Conservation (phyloP, 345 rosid genomes). For the Populus pruinosa region DNA sequence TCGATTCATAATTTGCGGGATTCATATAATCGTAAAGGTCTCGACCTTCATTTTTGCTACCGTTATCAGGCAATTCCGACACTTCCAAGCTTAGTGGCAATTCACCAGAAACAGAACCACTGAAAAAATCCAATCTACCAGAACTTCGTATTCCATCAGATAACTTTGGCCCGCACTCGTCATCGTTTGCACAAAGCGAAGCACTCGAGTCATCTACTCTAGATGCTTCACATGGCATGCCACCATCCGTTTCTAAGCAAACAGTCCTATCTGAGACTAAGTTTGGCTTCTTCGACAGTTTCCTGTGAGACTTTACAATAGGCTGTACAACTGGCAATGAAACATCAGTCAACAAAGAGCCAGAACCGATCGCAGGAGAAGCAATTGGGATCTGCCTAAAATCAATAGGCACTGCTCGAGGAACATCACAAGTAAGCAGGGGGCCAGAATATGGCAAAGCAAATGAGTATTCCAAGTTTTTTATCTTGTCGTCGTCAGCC, state of each 20-base stretch:
- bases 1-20: slow-evolving; percentile 19
- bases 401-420: slow-evolving; percentile 57
- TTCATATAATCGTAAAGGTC: slow-evolving; percentile 30
- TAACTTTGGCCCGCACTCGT: neutral
- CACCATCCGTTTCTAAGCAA: slow-evolving; percentile 5
- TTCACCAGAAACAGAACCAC: slow-evolving; percentile 17
- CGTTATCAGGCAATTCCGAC: slow-evolving; percentile 9
- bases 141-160: slow-evolving; percentile 11
- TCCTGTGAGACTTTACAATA: slow-evolving; percentile 32
- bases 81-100: slow-evolving; percentile 17
- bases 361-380: slow-evolving; percentile 30
- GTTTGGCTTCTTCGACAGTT: slow-evolving; percentile 15
- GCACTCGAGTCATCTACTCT: slow-evolving; percentile 22
- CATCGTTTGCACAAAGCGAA: neutral
- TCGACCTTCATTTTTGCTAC: slow-evolving; percentile 10
- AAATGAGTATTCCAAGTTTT: slow-evolving; percentile 57
- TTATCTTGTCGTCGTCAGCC: slow-evolving; percentile 25
- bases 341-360: slow-evolving; percentile 20
- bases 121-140: slow-evolving; percentile 15
- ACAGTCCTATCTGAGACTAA: slow-evolving; percentile 9
- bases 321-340: slow-evolving; percentile 65
- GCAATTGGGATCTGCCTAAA: slow-evolving; percentile 65
- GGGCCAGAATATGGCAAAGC: slow-evolving; percentile 77
- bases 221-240: slow-evolving; percentile 23
- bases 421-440: slow-evolving; percentile 44